Conservation (phyloP, 192 early-diverging fungal species). For the Coemansia sp. region DNA sequence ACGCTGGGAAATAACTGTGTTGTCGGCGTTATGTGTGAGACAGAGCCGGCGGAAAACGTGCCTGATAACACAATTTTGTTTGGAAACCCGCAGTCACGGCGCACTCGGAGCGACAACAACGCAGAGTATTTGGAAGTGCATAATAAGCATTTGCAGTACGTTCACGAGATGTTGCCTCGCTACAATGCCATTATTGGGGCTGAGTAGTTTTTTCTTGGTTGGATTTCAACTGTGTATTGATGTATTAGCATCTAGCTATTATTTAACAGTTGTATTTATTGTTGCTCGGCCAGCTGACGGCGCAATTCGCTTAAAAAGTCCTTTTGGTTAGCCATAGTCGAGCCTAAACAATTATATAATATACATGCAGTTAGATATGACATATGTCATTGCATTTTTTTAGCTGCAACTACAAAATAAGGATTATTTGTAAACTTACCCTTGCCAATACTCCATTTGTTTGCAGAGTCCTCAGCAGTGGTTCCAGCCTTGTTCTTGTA, state of each 20-base stretch:
- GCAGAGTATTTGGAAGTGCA: slow-evolving; percentile 28
- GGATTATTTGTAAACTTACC: slow-evolving; percentile 12
- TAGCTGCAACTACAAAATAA: no score
- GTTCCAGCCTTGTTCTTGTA: slow-evolving; percentile 21
- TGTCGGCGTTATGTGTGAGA: slow-evolving; percentile 35
- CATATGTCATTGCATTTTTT: not conserved
- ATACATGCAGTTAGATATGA: not conserved
- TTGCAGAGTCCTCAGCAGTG: not conserved
- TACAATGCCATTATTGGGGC: slow-evolving; percentile 56
- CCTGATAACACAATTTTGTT: slow-evolving; percentile 51
- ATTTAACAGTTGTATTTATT: not conserved
- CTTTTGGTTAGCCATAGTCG: slow-evolving; percentile 52
- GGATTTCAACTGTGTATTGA: no score
- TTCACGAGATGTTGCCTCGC: slow-evolving; percentile 54
- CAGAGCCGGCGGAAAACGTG: slow-evolving; percentile 29
- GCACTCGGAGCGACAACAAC: slow-evolving; percentile 25
- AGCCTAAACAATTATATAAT: slow-evolving; percentile 20
- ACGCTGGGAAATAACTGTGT: slow-evolving; percentile 54
- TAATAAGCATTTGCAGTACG: slow-evolving; percentile 48
- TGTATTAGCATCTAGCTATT: not conserved
- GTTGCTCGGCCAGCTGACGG: slow-evolving; percentile 26
- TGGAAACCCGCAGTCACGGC: slow-evolving; percentile 40
- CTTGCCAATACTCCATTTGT: slow-evolving; percentile 33
- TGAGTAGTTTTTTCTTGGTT: slow-evolving; percentile 13
- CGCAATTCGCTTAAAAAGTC: slow-evolving; percentile 51